Percentiles rank a stretch among this genome's conserved stretches.
Conservation (phyloP, 2,329 filamentous ascomycete species). For the Cryoendolithus antarcticus region DNA sequence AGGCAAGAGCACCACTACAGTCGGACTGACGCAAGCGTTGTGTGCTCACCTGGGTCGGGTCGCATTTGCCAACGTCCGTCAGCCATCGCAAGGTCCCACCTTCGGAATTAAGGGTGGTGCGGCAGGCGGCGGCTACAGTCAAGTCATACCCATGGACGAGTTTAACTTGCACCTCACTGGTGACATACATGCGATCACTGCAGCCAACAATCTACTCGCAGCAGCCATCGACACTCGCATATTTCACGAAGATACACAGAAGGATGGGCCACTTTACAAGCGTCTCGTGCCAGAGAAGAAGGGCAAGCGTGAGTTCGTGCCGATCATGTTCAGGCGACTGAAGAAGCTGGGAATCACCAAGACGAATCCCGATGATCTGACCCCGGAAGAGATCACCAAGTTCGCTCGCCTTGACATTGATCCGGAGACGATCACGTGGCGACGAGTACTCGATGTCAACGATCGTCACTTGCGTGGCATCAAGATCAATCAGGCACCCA, state of each 20-base stretch:
- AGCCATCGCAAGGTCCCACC: slow-evolving; percentile 92
- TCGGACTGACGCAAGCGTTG: slow-evolving; percentile 86
- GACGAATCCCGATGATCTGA: slow-evolving; percentile 83
- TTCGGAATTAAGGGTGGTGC: slow-evolving; percentile 99
- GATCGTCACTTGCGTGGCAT: slow-evolving; percentile 85
- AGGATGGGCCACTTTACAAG: slow-evolving; percentile 75
- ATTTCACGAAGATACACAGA: slow-evolving; percentile 94
- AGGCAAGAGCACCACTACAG: slow-evolving; percentile 95
- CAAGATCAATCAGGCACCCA: slow-evolving; percentile 75
- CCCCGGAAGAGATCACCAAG: slow-evolving; percentile 70
- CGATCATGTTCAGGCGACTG: slow-evolving; percentile 82
- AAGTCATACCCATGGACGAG: slow-evolving; percentile 99
- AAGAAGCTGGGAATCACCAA: slow-evolving; percentile 95
- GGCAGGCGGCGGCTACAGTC: slow-evolving; percentile 92
- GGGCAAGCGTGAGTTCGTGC: slow-evolving; percentile 73
- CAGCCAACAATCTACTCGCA: slow-evolving; percentile 91
- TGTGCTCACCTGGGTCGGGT: slow-evolving; percentile 78
- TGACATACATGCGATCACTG: slow-evolving; percentile 94
- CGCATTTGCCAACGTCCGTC: slow-evolving; percentile 90
- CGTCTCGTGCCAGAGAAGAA: slow-evolving; percentile 83
- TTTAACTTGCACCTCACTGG: slow-evolving; percentile 97
- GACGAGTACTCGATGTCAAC: slow-evolving; percentile 90
- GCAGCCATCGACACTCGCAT: slow-evolving; percentile 96
- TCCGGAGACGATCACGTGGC: slow-evolving; percentile 93
- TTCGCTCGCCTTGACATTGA: slow-evolving; percentile 97